Conservation (phyloP, 164 flowering plant species). For the Brasenia schreberi region DNA sequence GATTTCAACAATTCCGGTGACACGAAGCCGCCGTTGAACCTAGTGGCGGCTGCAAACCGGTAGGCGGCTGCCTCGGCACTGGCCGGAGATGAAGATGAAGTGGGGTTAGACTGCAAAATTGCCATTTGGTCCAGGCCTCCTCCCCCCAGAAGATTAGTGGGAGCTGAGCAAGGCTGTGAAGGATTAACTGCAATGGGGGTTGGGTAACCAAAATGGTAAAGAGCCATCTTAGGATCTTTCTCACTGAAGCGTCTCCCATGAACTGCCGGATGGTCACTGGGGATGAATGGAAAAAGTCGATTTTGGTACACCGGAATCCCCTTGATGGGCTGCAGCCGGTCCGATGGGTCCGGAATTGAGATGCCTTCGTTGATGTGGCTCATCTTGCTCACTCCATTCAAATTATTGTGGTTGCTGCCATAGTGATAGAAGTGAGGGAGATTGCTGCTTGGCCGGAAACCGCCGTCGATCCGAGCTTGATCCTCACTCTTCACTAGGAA, state of each 20-base stretch:
- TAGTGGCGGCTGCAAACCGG: conserved; percentile 15
- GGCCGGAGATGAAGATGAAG: conserved; percentile 8
- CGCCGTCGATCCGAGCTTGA: background rate
- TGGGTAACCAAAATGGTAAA: conserved; percentile 20
- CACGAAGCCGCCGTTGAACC: conserved; percentile 32
- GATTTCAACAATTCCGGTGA: background rate
- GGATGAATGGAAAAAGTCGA: conserved; percentile 38
- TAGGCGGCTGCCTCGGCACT: conserved; percentile 2
- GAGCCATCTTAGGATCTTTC: conserved; percentile 21
- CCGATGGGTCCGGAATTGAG: conserved; percentile 18
- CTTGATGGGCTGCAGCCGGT: conserved; percentile 32
- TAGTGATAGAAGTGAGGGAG: background rate
- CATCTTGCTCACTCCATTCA: background rate
- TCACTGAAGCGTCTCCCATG: conserved; percentile 6
- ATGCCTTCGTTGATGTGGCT: conserved; percentile 9
- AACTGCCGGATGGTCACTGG: conserved; percentile 11
- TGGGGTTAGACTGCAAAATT: conserved; percentile 16
- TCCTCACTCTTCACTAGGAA: conserved; percentile 7
- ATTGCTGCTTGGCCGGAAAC: background rate
- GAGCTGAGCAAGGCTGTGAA: background rate
- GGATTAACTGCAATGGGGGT: conserved; percentile 7
- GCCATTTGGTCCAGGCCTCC: conserved; percentile 16
- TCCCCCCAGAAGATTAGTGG: background rate
- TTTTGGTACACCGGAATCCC: conserved; percentile 59
- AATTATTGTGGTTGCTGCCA: background rate